A percentile compares a stretch with the other conserved stretches of the same genome.
Evolutionary conservation across 768 basidiomycete genomes (phyloP).

Genomic region (Kwoniella botswanensis): DNA sequence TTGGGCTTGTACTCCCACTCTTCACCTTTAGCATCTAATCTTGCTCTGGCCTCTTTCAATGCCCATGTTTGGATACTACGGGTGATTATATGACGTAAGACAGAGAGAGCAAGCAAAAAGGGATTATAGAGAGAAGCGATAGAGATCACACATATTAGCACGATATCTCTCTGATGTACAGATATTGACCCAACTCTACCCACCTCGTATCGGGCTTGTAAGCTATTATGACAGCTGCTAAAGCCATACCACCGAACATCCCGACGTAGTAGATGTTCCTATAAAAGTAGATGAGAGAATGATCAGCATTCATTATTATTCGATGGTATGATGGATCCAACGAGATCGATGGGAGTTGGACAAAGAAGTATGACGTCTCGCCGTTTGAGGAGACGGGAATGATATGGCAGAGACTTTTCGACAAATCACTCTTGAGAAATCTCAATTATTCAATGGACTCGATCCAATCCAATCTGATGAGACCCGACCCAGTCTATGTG

Average conservation of each 20-base stretch:
- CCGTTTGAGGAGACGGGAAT: too few relatives aligned
- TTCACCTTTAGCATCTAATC: slow-evolving; percentile 93
- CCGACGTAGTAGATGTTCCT: slow-evolving; percentile 80
- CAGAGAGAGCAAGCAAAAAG: too few relatives aligned
- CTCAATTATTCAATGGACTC: too few relatives aligned
- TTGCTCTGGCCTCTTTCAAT: slow-evolving; percentile 79
- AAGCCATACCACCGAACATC: slow-evolving; percentile 84
- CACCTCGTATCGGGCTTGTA: slow-evolving; percentile 95
- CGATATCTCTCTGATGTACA: too few relatives aligned
- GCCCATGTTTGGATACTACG: slow-evolving; percentile 90
- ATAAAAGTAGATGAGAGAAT: neutral
- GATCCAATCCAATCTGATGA: neutral
- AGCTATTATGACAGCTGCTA: slow-evolving; percentile 76
- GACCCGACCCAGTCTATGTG: neutral
- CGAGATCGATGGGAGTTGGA: neutral
- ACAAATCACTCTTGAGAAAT: too few relatives aligned
- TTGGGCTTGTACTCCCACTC: slow-evolving; percentile 77
- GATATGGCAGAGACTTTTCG: too few relatives aligned
- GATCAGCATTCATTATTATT: slow-evolving; percentile 1
- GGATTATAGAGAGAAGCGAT: too few relatives aligned
- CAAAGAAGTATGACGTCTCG: too few relatives aligned
- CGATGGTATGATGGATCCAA: neutral
- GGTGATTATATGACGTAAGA: too few relatives aligned
- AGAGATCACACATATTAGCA: too few relatives aligned
- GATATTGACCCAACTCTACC: slow-evolving; percentile 45